Evolutionary conservation across 768 basidiomycete species (phyloP), one percentile per base, ranked within the genome.

Genomic region (Clitopilus passeckerianus): DNA sequence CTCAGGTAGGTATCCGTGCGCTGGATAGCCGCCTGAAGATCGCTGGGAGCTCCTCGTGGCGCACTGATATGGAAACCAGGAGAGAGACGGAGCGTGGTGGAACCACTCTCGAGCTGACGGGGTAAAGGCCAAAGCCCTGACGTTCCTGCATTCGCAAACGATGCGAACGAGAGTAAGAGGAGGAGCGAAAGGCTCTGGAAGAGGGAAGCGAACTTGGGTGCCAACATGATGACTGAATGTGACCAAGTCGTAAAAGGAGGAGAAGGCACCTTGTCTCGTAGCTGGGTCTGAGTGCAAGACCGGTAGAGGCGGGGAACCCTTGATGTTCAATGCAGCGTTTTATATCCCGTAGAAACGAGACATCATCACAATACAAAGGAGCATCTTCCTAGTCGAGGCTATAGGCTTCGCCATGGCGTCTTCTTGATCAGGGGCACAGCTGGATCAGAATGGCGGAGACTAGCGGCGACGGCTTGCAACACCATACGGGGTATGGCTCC

Each of bases 11-110:
- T 41, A 54, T 73, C 67, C 0, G 85, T 81, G 52, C 83, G 82
- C 22, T 71, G 33, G 8, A 82, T 77, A 18, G 88, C 89, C 15
- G 77, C 80, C 50, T 70, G 59, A 53, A 91, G 76, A 70, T 91
- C 88, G 15, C 67, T 59, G 0, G 87, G 85, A 1, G 81, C 68
- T 58, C 77, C 70, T 24, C 73, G 69, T 27, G 82, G 72, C 54
- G 87, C 73, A 9, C 72, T 70, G 60, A 82, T 75, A 12, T 75
- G 66, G 59, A 77, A 76, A 35, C 68, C 64, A 20, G 67, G 57
- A 12, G 74, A 66, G 35, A 78, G 74, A 35, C 71, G 70, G 33
- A 78, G 70, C 3, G 75, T 66, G 1, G 73, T 72, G 3, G 64
- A 68, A 14, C 80, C 80, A 0, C 75, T 80, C 1, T 74, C 70